Evolutionary conservation across 371 early-diverging fungal genomes (phyloP).

Genomic region (Zychaea mexicana): DNA sequence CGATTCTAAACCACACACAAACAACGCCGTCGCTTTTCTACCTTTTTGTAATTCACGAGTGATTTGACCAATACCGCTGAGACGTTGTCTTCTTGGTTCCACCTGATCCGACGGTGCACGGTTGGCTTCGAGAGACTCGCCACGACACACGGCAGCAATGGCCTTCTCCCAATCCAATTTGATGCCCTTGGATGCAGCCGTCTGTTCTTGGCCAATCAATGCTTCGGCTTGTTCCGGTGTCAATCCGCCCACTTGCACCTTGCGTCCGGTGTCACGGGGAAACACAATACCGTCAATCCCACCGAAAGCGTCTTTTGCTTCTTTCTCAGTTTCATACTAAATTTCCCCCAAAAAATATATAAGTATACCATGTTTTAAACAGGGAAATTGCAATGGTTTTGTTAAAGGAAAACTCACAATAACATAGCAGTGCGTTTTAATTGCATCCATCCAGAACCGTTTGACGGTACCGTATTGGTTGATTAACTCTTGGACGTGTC

Average conservation of each 20-base stretch:
- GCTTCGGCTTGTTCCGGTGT: conserved; percentile 56
- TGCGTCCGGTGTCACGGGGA: conserved; percentile 69
- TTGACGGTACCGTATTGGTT: conserved; percentile 66
- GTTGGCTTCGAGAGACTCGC: conserved; percentile 14
- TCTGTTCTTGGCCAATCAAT: conserved; percentile 65
- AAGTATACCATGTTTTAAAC: background rate
- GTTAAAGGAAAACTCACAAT: conserved; percentile 46
- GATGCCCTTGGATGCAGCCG: conserved; percentile 50
- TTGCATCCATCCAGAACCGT: conserved; percentile 83
- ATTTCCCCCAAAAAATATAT: background rate
- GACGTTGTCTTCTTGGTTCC: conserved; percentile 21
- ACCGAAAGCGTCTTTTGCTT: conserved; percentile 57
- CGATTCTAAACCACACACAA: background rate
- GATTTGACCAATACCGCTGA: conserved; percentile 41
- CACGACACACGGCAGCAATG: conserved; percentile 17
- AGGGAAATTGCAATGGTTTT: background rate
- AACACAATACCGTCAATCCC: conserved; percentile 63
- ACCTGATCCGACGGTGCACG: conserved; percentile 17
- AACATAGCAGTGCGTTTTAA: conserved; percentile 87
- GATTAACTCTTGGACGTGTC: conserved; percentile 64
- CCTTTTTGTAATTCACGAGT: conserved; percentile 46
- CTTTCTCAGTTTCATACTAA: conserved; percentile 54
- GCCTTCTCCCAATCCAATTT: conserved; percentile 41
- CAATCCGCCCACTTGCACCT: conserved; percentile 59
- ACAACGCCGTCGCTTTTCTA: background rate